Conservation (phyloP, 352 stramenopile species). For the Phytophthora fragariae region DNA sequence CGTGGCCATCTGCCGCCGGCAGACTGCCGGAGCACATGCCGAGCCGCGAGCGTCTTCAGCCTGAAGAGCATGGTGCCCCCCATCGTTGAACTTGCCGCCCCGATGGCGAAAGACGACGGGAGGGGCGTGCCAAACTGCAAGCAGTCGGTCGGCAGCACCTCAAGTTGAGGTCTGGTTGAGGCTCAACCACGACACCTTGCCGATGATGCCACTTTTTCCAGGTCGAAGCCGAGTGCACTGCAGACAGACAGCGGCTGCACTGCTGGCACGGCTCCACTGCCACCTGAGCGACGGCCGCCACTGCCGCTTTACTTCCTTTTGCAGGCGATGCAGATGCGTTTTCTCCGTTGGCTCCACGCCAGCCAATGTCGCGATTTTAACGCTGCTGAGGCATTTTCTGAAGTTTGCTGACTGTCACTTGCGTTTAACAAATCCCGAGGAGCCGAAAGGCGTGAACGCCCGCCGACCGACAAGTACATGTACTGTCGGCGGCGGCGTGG, state of each 20-base stretch:
- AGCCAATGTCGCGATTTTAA: not conserved
- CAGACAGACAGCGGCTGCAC: too few relatives aligned
- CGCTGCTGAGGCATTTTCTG: slow-evolving; percentile 17
- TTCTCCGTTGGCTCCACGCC: too few relatives aligned
- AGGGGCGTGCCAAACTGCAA: slow-evolving; percentile 32
- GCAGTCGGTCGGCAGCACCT: slow-evolving; percentile 20
- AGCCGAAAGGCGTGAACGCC: slow-evolving; percentile 14
- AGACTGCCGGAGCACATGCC: not conserved
- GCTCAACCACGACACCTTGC: slow-evolving; percentile 23
- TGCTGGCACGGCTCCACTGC: too few relatives aligned
- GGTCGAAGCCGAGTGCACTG: not conserved
- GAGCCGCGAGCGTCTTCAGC: not conserved
- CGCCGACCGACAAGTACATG: not conserved
- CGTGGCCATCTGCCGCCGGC: not conserved
- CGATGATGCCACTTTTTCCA: slow-evolving; percentile 13
- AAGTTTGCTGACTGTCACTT: slow-evolving; percentile 35
- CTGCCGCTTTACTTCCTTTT: too few relatives aligned
- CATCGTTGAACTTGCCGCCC: slow-evolving; percentile 38
- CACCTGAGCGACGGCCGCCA: too few relatives aligned
- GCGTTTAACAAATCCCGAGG: slow-evolving; percentile 36
- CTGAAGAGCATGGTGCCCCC: slow-evolving; percentile 29
- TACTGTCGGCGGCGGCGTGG: too few relatives aligned
- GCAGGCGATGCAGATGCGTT: too few relatives aligned
- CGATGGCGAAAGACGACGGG: slow-evolving; percentile 20
- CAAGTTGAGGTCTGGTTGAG: not conserved